These are phyloP conservation scores for Durio zibethinus DNA, from an alignment of 345 rosid genomes.

Conservation along the genomic window DNA sequence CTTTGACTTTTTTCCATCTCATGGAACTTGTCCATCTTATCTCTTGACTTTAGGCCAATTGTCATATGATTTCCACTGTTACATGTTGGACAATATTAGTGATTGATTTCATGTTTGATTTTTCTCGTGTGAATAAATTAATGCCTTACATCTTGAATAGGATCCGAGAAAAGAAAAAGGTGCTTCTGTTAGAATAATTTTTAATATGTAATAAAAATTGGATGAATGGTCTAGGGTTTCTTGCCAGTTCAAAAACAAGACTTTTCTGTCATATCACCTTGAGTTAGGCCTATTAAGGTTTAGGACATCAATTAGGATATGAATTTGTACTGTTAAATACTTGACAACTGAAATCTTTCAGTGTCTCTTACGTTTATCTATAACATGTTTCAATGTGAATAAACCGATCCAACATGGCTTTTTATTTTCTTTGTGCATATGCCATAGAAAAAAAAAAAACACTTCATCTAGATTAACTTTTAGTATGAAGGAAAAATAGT, in stretches of 20 bases:
- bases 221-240: neutral
- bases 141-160: neutral
- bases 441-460: neutral
- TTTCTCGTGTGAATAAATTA: neutral
- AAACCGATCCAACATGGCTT: neutral
- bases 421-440: neutral
- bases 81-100: neutral
- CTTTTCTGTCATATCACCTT: neutral
- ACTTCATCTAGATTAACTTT: neutral
- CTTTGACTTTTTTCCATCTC: neutral
- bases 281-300: neutral
- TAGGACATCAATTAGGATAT: neutral
- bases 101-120: neutral
- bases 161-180: neutral
- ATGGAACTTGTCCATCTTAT: neutral
- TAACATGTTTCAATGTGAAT: neutral
- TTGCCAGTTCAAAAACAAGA: neutral
- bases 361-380: neutral
- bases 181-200: neutral
- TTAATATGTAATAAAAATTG: neutral
- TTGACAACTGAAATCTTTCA: neutral
- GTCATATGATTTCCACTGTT: slow-evolving; percentile 2
- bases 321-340: neutral
- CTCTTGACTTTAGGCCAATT: slow-evolving; percentile 1
- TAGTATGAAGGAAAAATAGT: neutral